Evolutionary conservation across 2,329 filamentous ascomycete species (phyloP).

Genomic region (Sporothrix inflata): DNA sequence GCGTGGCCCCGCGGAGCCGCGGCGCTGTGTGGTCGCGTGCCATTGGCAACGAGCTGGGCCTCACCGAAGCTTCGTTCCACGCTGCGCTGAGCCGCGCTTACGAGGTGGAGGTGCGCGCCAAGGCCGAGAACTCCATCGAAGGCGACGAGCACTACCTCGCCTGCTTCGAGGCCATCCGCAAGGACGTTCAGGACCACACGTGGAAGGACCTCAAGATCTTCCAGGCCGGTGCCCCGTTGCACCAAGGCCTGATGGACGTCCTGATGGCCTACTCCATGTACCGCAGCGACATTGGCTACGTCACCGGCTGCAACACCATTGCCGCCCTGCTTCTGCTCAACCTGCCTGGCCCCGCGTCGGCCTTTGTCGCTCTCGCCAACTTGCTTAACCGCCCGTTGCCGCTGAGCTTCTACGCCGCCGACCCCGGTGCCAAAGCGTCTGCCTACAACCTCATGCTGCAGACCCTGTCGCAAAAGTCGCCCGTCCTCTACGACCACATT

Average conservation of each 20-base stretch:
- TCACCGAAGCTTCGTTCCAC: constrained; percentile 68
- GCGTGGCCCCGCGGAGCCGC: constrained; percentile 71
- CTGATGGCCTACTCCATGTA: constrained; percentile 82
- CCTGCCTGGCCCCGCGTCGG: constrained; percentile 62
- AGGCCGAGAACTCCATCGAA: constrained; percentile 52
- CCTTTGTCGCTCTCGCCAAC: constrained; percentile 76
- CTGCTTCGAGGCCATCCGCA: constrained; percentile 66
- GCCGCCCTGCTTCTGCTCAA: constrained; percentile 75
- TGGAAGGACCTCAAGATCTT: constrained; percentile 77
- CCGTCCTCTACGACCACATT: constrained; percentile 66
- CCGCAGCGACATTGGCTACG: constrained; percentile 77
- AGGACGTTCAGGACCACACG: constrained; percentile 65
- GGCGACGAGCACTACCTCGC: constrained; percentile 60
- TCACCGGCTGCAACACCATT: constrained; percentile 74
- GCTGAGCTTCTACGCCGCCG: constrained; percentile 73
- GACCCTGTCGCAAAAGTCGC: constrained; percentile 66
- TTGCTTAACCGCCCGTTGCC: constrained; percentile 75
- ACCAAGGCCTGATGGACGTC: constrained; percentile 70
- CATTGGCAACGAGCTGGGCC: constrained; percentile 72
- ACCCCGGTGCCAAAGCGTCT: constrained; percentile 68
- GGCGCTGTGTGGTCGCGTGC: constrained; percentile 71
- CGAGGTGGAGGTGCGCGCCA: constrained; percentile 61
- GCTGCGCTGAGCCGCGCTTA: constrained; percentile 71
- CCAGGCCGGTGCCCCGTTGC: constrained; percentile 65
- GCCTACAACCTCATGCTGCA: constrained; percentile 71